Base-by-base conservation (phyloP, 345 rosid species). In the Ceriops zippeliana region DNA sequence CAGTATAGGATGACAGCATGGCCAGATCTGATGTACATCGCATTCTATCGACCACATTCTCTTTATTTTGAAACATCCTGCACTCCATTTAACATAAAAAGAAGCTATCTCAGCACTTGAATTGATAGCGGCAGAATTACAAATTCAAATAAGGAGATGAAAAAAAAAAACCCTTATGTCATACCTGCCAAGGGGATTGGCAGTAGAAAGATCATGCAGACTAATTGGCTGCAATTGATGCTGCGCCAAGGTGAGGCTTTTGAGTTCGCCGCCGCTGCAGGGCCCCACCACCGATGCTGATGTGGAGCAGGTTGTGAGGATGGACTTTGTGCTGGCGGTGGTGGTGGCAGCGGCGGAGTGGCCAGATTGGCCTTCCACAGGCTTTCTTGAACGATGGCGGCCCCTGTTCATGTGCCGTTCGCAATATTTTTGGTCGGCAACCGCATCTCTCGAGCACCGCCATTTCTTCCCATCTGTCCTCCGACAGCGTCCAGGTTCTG, bases 301-400 rank as follows among this genome's bases (percentile, higher is more conserved):
- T 4, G 80, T 58, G 10, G 83, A 69, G 1, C 80, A 65, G 58
- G 70, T 59, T 4, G 77, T 58, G 28, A 73, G 71, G 66, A 67
- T 75, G 62, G 80, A 69, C 62, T 82, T 76, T 3, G 68, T 26
- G 34, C 79, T 27, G 7, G 7, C 75, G 52, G 78, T 13, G 26
- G 76, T 53, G 69, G 71, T 15, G 53, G 88, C 81, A 51, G 88
- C 74, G 67, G 76, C 78, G 75, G 96, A 81, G 86, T 85, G 96
- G 89, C 86, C 90, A 47, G 89, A 73, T 77, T 83, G 97, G 65
- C 95, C 96, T 93, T 93, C 98, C 98, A 93, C 98, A 89, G 95
- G 98, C 97, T 93, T 93, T 93, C 98, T 93, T 93, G 98, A 93
- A 91, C 98, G 98, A 81, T 93, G 97, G 75, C 98, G 98, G 73